Evolutionary conservation across 257 asterid genomes (phyloP).

Genomic region (Pogostemon cablin): DNA sequence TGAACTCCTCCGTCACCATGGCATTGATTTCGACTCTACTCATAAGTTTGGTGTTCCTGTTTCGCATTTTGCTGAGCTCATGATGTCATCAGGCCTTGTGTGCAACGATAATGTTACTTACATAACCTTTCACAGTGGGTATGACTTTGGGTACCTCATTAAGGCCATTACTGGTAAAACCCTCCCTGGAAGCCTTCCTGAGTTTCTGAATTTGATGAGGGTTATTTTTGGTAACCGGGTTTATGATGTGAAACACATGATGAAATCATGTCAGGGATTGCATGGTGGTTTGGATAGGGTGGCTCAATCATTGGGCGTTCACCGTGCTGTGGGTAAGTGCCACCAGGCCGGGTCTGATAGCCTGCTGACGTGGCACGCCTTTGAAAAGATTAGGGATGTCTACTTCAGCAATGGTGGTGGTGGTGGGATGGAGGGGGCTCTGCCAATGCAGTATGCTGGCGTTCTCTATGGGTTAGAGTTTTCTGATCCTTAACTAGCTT

Average conservation of each 20-base stretch:
- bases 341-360: conserved; percentile 76
- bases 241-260: conserved; percentile 63
- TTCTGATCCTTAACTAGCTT: conserved; percentile 44
- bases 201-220: conserved; percentile 46
- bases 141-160: conserved; percentile 64
- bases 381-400: conserved; percentile 51
- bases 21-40: conserved; percentile 42
- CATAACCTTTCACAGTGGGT: conserved; percentile 64
- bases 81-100: conserved; percentile 63
- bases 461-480: conserved; percentile 85
- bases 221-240: conserved; percentile 47
- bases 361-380: conserved; percentile 61
- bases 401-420: conserved; percentile 46
- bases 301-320: conserved; percentile 44
- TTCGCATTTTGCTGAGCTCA: conserved; percentile 46
- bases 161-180: conserved; percentile 56
- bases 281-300: conserved; percentile 60
- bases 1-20: conserved; percentile 52
- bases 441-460: conserved; percentile 60
- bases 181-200: conserved; percentile 47
- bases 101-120: conserved; percentile 52
- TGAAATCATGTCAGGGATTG: conserved; percentile 53
- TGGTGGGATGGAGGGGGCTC: conserved; percentile 33
- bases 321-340: conserved; percentile 52
- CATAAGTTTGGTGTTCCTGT: conserved; percentile 36